These are phyloP conservation scores for Arbutus unedo DNA, from an alignment of 148 eudicot species.

Conservation along the genomic window DNA sequence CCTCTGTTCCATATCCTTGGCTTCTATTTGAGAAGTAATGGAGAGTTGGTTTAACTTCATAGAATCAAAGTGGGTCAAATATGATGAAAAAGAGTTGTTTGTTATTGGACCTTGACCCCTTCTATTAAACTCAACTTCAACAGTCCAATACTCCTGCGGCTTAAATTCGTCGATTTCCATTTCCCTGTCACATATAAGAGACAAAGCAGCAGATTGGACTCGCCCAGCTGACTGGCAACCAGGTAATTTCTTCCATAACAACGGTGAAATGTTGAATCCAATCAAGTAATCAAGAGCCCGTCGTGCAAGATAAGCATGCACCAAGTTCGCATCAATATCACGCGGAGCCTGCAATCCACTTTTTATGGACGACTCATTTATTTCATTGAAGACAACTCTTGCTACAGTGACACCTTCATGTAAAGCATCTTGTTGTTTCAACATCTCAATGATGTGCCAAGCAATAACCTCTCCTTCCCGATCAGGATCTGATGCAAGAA, in stretches of 20 bases:
- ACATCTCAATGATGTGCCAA: constrained; percentile 96
- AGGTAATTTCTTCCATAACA: constrained; percentile 91
- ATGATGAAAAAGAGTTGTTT: constrained; percentile 35
- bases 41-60: constrained; percentile 66
- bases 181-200: constrained; percentile 88
- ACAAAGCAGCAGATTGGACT: constrained; percentile 91
- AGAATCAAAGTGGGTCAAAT: constrained; percentile 69
- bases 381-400: constrained; percentile 89
- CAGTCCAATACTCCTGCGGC: constrained; percentile 85
- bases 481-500: constrained; percentile 99
- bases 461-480: constrained; percentile 99
- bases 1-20: constrained; percentile 50
- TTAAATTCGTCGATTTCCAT: constrained; percentile 78
- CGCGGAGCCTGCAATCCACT: constrained; percentile 71
- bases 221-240: constrained; percentile 99
- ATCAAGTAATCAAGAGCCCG: constrained; percentile 98
- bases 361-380: constrained; percentile 84
- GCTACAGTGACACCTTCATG: constrained; percentile 56
- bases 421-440: constrained; percentile 82
- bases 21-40: constrained; percentile 52
- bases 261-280: constrained; percentile 91
- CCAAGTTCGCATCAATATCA: constrained; percentile 74
- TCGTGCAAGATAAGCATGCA: constrained; percentile 95
- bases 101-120: constrained; percentile 22
- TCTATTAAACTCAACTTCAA: constrained; percentile 53